These are phyloP conservation scores for Pythium folliculosum DNA, from an alignment of 352 stramenopile genomes.

Conservation along the genomic window DNA sequence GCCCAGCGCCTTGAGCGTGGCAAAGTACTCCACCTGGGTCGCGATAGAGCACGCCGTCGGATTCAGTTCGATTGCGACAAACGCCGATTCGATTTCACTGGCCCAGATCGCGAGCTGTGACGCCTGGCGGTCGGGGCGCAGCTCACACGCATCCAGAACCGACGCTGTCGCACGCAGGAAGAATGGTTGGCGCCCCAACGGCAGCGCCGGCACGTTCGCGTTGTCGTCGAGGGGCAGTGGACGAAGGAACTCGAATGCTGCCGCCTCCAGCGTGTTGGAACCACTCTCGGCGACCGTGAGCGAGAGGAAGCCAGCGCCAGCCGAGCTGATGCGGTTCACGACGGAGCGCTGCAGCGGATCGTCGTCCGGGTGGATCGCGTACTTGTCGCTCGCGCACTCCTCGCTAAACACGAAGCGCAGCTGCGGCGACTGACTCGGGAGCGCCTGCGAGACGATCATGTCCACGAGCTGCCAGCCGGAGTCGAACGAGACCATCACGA, in stretches of 20 bases:
- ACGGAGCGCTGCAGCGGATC: constrained; percentile 43
- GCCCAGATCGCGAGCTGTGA: constrained; percentile 23
- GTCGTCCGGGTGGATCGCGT: constrained; percentile 43
- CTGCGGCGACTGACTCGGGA: constrained; percentile 35
- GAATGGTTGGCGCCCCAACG: constrained; percentile 46
- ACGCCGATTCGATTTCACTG: constrained; percentile 27
- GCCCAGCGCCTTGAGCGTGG: constrained; percentile 32
- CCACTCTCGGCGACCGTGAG: constrained; percentile 52
- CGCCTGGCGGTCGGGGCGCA: constrained; percentile 27
- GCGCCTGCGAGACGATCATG: constrained; percentile 31
- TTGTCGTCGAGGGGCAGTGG: background rate
- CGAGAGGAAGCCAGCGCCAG: constrained; percentile 53
- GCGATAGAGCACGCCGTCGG: constrained; percentile 39
- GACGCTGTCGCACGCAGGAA: constrained; percentile 31
- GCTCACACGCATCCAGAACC: constrained; percentile 42
- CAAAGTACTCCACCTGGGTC: constrained; percentile 49
- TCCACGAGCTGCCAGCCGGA: constrained; percentile 53
- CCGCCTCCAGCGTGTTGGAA: constrained; percentile 29
- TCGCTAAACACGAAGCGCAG: constrained; percentile 63
- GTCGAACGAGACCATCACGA: constrained; percentile 72
- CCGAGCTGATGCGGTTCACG: constrained; percentile 40
- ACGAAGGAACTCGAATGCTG: constrained; percentile 44
- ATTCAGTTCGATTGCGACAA: constrained; percentile 34
- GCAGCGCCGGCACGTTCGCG: constrained; percentile 18
- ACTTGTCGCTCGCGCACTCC: constrained; percentile 45